phyloP scores from a whole-genome alignment of 1,284 basidiomycete genomes.

The Trichosporon asahii region DNA sequence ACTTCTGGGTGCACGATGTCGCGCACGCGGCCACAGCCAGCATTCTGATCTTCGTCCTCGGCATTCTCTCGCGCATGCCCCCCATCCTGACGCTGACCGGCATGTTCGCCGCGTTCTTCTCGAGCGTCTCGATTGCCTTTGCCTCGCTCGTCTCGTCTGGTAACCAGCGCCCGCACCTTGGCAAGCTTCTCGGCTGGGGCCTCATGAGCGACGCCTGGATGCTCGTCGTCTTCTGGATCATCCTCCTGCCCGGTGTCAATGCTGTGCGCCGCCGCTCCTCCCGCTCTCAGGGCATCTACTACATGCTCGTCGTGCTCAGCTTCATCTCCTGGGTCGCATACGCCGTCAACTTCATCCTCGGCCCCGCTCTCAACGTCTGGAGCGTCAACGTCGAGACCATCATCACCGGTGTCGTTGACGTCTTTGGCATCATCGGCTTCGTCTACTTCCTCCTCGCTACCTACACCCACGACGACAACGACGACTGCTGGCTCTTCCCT shows the following conservation, averaged over 20 bases:
- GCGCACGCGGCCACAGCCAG: slow-evolving; percentile 38
- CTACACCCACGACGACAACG: slow-evolving; percentile 45
- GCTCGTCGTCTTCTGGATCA: slow-evolving; percentile 34
- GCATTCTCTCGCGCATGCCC: slow-evolving; percentile 39
- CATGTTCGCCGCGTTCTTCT: slow-evolving; percentile 38
- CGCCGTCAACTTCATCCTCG: slow-evolving; percentile 42
- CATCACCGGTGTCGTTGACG: slow-evolving; percentile 46
- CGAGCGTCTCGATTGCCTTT: slow-evolving; percentile 16
- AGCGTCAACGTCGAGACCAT: slow-evolving; percentile 47
- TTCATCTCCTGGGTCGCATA: slow-evolving; percentile 42
- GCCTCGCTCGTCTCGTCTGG: slow-evolving; percentile 2
- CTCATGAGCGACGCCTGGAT: slow-evolving; percentile 30
- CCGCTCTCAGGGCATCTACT: slow-evolving; percentile 41
- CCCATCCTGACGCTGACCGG: slow-evolving; percentile 29
- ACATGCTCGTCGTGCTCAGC: slow-evolving; percentile 34
- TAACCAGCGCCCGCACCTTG: slow-evolving; percentile 2
- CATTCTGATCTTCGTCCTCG: slow-evolving; percentile 37
- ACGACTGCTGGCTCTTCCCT: slow-evolving; percentile 42
- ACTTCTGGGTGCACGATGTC: slow-evolving; percentile 34
- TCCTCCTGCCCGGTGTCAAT: slow-evolving; percentile 38
- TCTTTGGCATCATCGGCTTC: slow-evolving; percentile 41
- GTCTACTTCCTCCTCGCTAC: slow-evolving; percentile 44
- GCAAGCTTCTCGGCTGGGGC: slow-evolving; percentile 28
- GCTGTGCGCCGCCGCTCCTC: slow-evolving; percentile 34
- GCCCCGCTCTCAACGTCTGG: slow-evolving; percentile 41